Evolutionary conservation across 2,329 filamentous ascomycete species (phyloP), one percentile per base, ranked within the genome.

Genomic region (Penicillium hesseltinei): DNA sequence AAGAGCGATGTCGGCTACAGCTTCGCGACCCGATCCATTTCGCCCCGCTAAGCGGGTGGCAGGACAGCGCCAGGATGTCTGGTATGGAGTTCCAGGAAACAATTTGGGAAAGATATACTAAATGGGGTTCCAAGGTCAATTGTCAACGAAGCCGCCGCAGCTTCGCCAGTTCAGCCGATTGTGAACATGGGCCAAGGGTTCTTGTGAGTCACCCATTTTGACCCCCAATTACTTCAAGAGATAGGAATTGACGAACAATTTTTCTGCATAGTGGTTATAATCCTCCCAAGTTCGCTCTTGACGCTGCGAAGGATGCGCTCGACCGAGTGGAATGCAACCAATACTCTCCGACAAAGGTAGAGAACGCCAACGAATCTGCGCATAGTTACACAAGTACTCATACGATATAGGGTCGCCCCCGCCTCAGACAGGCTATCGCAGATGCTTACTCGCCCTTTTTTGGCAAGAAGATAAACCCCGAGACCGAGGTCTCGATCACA

Each of bases 251-350:
- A 56, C 38, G 13, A 33, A 21, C 1, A 7, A 42, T 39, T 7
- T 27, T 47, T 49, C 33, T 42, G 8, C 42, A 39, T 51, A 80
- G 78, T 70, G 93, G 93, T 57, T 97, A 97, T 76, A 97, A 97
- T 72, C 93, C 93, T 56, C 93, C 93, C 8, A 77, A 88, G 36
- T 97, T 96, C 75, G 91, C 97, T 63, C 81, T 97, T 63, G 84
- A 96, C 67, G 94, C 94, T 42, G 94, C 94, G 51, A 97, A 96
- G 77, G 81, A 88, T 39, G 92, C 93, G 39, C 83, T 99, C 51
- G 88, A 96, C 71, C 84, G 86, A 51, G 93, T 99, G 23, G 94
- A 97, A 65, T 97, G 93, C 83, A 99, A 99, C 76, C 94, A 99
- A 81, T 99, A 99, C 82, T 93, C 92, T 23, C 94, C 92, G 2